A percentile compares a stretch with the other conserved stretches of the same genome.
Evolutionary conservation across 179 eudicot species (phyloP).

Genomic region (Drosera spatulata): DNA sequence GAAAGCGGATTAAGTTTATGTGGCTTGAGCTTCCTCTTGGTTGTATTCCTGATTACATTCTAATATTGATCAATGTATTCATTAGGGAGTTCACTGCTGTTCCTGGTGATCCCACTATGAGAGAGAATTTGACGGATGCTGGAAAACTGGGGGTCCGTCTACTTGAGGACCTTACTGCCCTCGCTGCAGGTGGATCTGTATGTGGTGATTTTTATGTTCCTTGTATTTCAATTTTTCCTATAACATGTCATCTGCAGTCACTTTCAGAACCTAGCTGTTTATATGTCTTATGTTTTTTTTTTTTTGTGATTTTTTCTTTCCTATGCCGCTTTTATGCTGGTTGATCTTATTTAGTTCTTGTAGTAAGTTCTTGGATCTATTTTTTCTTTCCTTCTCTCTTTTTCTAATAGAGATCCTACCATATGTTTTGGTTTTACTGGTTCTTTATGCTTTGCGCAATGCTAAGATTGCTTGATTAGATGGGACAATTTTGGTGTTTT

Average conservation of each 20-base stretch:
- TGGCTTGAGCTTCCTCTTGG: constrained; percentile 2
- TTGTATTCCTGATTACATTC: constrained; percentile 8
- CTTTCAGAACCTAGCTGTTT: too few species aligned
- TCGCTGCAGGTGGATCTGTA: constrained; percentile 99
- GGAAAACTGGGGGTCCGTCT: constrained; percentile 79
- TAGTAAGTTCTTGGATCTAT: too few species aligned
- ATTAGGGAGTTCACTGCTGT: constrained; percentile 48
- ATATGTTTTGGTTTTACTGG: too few species aligned
- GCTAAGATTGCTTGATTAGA: too few species aligned
- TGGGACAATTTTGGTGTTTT: background rate
- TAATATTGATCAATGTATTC: constrained; percentile 8
- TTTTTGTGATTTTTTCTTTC: too few species aligned
- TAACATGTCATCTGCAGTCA: background rate
- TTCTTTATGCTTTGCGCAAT: too few species aligned
- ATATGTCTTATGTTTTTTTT: too few species aligned
- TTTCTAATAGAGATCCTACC: too few species aligned
- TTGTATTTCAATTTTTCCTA: background rate
- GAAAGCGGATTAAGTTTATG: too few species aligned
- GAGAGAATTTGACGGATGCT: constrained; percentile 55
- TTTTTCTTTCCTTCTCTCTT: too few species aligned
- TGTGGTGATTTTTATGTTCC: constrained; percentile 51
- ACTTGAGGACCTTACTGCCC: constrained; percentile 97
- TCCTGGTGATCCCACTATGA: constrained; percentile 46
- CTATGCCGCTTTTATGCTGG: too few species aligned
- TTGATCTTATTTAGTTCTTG: too few species aligned